Evolutionary conservation across 495 filamentous ascomycete genomes (phyloP).

Genomic region (Aspergillus ellipticus): DNA sequence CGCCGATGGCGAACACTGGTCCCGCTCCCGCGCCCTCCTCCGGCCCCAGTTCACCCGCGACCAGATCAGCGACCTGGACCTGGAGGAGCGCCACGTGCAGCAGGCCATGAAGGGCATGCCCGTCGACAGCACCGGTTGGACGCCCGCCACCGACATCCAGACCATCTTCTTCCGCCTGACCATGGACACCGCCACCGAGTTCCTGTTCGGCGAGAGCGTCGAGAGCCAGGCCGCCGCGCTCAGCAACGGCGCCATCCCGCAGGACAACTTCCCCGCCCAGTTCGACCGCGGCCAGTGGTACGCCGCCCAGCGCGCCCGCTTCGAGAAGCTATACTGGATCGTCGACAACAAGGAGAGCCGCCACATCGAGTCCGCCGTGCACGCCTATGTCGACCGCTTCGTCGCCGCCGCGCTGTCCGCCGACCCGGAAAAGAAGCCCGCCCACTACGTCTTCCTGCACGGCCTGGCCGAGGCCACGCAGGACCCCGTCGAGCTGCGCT

Average conservation of each 20-base stretch:
- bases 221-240: constrained; percentile 34
- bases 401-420: constrained; percentile 35
- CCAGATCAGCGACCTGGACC: constrained; percentile 48
- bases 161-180: constrained; percentile 61
- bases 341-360: constrained; percentile 48
- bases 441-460: constrained; percentile 38
- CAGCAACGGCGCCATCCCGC: constrained; percentile 19
- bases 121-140: constrained; percentile 41
- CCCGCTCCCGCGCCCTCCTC: constrained; percentile 52
- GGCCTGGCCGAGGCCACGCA: constrained; percentile 32
- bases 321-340: constrained; percentile 52
- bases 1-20: constrained; percentile 47
- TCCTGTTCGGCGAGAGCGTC: constrained; percentile 61
- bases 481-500: constrained; percentile 51
- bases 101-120: constrained; percentile 38
- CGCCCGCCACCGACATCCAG: constrained; percentile 49
- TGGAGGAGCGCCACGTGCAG: constrained; percentile 50
- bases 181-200: constrained; percentile 64
- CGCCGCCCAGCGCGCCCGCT: constrained; percentile 33
- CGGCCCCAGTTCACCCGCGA: constrained; percentile 53
- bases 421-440: constrained; percentile 21
- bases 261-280: constrained; percentile 35
- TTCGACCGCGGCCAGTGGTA: constrained; percentile 42
- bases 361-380: constrained; percentile 41
- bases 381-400: constrained; percentile 47